phyloP scores from a whole-genome alignment of 495 filamentous ascomycete genomes.

The Penicillium canescens region DNA sequence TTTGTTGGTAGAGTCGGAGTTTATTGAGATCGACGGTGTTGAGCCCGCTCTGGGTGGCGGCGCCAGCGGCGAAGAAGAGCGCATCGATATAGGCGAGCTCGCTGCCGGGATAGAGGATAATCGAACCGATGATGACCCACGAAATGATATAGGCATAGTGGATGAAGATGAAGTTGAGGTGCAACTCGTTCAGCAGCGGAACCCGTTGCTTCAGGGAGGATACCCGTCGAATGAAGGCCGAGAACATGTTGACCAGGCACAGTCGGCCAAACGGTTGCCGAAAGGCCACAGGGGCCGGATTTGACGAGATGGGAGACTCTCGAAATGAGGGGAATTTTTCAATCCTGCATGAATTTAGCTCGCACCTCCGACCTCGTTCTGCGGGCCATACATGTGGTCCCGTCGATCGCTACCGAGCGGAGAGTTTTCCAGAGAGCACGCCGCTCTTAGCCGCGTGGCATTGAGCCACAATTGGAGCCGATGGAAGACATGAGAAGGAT shows the following conservation, averaged over 20 bases:
- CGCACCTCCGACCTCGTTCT: background rate
- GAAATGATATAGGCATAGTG: conserved; percentile 85
- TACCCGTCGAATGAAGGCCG: conserved; percentile 21
- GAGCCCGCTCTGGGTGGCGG: conserved; percentile 86
- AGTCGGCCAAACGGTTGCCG: conserved; percentile 15
- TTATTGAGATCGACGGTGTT: conserved; percentile 82
- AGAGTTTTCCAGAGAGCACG: conserved; percentile 11
- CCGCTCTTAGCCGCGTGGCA: conserved; percentile 25
- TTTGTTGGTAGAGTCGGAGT: conserved; percentile 74
- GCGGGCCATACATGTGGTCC: conserved; percentile 17
- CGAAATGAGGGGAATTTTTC: conserved; percentile 19
- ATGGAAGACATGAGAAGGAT: background rate
- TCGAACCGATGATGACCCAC: conserved; percentile 66
- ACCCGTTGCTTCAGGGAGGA: conserved; percentile 26
- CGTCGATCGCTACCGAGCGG: conserved; percentile 20
- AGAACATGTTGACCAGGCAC: conserved; percentile 32
- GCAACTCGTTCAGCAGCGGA: conserved; percentile 46
- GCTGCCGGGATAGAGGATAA: conserved; percentile 68
- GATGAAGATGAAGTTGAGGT: conserved; percentile 80
- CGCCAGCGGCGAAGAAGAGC: conserved; percentile 77
- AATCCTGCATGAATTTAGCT: conserved; percentile 11
- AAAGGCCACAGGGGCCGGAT: conserved; percentile 7
- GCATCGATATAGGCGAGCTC: conserved; percentile 81
- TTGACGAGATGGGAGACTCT: conserved; percentile 8
- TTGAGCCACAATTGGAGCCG: conserved; percentile 14